phyloP scores from a whole-genome alignment of 495 filamentous ascomycete genomes.

The Tricharina praecox region DNA sequence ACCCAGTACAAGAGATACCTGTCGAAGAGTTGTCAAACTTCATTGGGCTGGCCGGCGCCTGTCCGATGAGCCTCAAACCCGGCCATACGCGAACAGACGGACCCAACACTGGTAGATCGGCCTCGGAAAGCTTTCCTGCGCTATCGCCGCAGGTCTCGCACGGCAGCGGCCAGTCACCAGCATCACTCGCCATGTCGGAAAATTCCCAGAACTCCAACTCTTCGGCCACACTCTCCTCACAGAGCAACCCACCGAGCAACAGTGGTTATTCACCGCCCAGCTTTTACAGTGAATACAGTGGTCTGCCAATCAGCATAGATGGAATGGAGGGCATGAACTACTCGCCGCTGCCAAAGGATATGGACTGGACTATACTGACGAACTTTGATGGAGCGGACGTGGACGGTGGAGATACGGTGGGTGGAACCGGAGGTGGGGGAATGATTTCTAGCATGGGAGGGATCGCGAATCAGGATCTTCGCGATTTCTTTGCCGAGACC shows the following conservation, averaged over 20 bases:
- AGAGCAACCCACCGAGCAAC: background rate
- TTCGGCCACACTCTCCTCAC: background rate
- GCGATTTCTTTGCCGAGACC: background rate
- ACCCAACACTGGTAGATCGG: background rate
- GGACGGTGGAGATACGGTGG: background rate
- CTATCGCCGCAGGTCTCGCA: background rate
- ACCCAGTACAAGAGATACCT: background rate
- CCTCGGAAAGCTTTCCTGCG: background rate
- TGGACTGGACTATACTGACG: background rate
- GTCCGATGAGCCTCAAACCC: background rate
- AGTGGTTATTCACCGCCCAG: background rate
- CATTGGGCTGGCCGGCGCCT: background rate
- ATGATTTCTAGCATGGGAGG: background rate
- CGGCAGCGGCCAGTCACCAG: background rate
- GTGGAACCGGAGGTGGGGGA: background rate
- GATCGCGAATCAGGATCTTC: background rate
- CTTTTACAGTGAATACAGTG: background rate
- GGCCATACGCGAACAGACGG: too few species aligned
- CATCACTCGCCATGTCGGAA: background rate
- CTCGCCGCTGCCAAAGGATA: background rate
- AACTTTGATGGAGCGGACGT: background rate
- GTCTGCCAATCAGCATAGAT: background rate
- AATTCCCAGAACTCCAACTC: background rate
- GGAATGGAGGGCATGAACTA: background rate
- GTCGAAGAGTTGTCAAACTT: constrained; percentile 2